Percentiles rank a stretch among this genome's conserved stretches.
These are phyloP conservation scores for Ilyonectria sp. DNA, from an alignment of 2,329 filamentous ascomycete species.

Conservation along the genomic window DNA sequence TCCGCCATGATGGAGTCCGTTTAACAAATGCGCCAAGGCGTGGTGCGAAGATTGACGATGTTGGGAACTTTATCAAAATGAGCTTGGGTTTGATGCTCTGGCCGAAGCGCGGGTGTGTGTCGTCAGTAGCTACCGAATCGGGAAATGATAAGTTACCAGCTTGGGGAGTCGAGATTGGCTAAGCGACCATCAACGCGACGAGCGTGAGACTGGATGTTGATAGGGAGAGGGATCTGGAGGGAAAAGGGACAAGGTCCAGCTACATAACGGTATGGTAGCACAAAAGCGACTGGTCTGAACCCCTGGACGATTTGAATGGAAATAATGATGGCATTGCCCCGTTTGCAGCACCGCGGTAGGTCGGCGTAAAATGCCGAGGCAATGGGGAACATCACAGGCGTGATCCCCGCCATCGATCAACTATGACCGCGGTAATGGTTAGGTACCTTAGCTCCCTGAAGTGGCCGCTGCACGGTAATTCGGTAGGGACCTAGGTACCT, in stretches of 20 bases:
- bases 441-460: neutral
- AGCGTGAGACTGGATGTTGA: neutral
- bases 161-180: neutral
- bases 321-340: neutral
- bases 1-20: conserved; percentile 25
- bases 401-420: conserved; percentile 7
- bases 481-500: neutral
- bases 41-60: neutral
- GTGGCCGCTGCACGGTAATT: conserved; percentile 2
- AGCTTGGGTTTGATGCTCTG: neutral
- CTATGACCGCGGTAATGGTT: neutral
- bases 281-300: neutral
- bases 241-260: neutral
- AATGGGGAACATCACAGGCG: conserved; percentile 16
- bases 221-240: neutral
- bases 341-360: conserved; percentile 3
- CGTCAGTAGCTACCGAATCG: neutral
- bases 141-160: neutral
- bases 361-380: conserved; percentile 24
- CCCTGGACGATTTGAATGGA: neutral
- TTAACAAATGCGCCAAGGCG: conserved; percentile 8
- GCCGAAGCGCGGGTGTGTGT: neutral
- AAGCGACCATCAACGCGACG: no score
- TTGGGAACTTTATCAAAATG: neutral
- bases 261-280: neutral